phyloP scores from a whole-genome alignment of 192 early-diverging fungal genomes.

The Coemansia sp. region DNA sequence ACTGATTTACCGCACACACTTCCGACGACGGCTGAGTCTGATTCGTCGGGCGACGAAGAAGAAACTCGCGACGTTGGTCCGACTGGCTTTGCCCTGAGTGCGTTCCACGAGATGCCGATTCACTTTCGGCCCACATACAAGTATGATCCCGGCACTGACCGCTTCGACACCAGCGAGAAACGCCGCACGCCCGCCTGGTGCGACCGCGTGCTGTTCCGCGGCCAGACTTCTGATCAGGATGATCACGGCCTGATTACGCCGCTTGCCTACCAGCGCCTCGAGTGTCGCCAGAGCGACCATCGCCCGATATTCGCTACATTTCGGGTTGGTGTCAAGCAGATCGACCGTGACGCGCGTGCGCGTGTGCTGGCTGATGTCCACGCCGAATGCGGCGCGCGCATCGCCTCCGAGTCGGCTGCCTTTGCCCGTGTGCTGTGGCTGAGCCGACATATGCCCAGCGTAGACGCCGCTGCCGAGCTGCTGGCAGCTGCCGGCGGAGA shows the following conservation, averaged over 20 bases:
- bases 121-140: conserved; percentile 96
- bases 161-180: conserved; percentile 93
- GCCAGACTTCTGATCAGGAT: conserved; percentile 24
- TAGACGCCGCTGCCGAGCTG: conserved; percentile 17
- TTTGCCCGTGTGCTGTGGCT: conserved; percentile 44
- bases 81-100: conserved; percentile 69
- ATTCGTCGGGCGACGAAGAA: conserved; percentile 33
- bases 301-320: conserved; percentile 77
- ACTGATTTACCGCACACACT: conserved; percentile 4
- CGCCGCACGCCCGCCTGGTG: conserved; percentile 93
- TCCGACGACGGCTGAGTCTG: conserved; percentile 22
- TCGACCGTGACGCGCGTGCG: conserved; percentile 55
- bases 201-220: conserved; percentile 80
- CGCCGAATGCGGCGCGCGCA: conserved; percentile 44
- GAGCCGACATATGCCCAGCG: conserved; percentile 20
- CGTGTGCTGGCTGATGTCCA: conserved; percentile 52
- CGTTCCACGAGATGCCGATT: conserved; percentile 74
- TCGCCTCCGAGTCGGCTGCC: conserved; percentile 36
- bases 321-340: conserved; percentile 57
- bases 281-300: conserved; percentile 79
- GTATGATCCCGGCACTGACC: conserved; percentile 80
- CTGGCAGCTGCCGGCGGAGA: conserved; percentile 24
- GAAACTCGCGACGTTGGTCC: conserved; percentile 37
- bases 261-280: conserved; percentile 63
- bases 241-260: conserved; percentile 29